phyloP scores from a whole-genome alignment of 2,329 filamentous ascomycete genomes.

The Didymellaceae sp. region DNA sequence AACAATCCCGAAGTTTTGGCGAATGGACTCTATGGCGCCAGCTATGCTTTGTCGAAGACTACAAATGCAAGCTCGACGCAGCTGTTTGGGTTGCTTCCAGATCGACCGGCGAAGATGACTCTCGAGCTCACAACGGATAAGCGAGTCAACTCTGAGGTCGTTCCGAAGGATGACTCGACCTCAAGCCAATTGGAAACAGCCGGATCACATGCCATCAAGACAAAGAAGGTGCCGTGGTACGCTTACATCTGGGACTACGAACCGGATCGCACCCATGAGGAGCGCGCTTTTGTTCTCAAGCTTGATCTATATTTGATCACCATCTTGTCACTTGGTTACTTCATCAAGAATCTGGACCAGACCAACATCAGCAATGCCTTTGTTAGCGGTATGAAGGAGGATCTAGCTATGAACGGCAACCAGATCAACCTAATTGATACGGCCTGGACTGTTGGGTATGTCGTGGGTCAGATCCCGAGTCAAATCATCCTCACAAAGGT shows the following conservation, averaged over 20 bases:
- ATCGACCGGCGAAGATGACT: conserved; percentile 6
- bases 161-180: conserved; percentile 2
- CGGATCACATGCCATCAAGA: not conserved
- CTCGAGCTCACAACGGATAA: conserved; percentile 4
- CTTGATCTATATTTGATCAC: conserved; percentile 32
- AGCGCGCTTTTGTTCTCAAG: conserved; percentile 31
- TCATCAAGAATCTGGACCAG: conserved; percentile 38
- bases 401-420: conserved; percentile 31
- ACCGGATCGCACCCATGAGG: conserved; percentile 29
- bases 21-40: not conserved
- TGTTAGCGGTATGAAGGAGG: conserved; percentile 37
- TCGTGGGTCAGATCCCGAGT: conserved; percentile 32
- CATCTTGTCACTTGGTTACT: conserved; percentile 30
- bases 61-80: conserved; percentile 14
- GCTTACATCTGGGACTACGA: conserved; percentile 39
- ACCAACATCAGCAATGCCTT: conserved; percentile 36
- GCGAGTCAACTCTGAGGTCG: not conserved
- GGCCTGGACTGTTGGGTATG: conserved; percentile 28
- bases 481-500: conserved; percentile 31
- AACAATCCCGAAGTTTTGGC: conserved; percentile 14
- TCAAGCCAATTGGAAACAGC: not conserved
- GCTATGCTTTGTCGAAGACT: not conserved
- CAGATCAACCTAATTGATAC: conserved; percentile 32
- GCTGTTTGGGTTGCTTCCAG: not conserved
- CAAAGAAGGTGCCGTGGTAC: conserved; percentile 30